Base-by-base conservation (phyloP, 2,329 filamentous ascomycete genomes). In the Graphilbum fragrans region DNA sequence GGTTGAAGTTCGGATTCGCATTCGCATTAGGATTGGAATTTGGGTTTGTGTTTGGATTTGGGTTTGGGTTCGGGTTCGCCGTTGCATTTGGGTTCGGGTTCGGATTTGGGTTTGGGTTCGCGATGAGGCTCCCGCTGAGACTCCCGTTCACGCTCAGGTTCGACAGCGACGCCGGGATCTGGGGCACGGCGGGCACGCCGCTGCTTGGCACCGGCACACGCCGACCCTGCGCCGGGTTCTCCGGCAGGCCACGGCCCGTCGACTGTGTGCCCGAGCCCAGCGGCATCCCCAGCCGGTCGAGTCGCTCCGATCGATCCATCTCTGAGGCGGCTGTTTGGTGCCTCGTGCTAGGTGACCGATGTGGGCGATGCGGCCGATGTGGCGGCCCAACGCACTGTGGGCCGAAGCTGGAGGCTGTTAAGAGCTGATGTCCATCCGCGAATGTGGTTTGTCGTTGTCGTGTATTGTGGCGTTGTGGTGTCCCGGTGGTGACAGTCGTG, bases 131-230 rank as follows among this genome's bases (percentile, higher is more conserved):
- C 8, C 32, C 14, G 32, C 25, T 27, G 25, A n/a, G n/a, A n/a
- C n/a, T n/a, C n/a, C n/a, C n/a, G n/a, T n/a, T n/a, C 23, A 27
- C 23, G 23, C 7, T 12, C 23, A 27, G 23, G 23, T 12, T 27
- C 23, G 23, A 9, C 4, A 22, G 12, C 17, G 34, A 10, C n/a
- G 40, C 61, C 57, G 37, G 47, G 2, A 41, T 59, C 53, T 42
- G 61, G 52, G 43, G 58, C 49, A 46, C 59, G 35, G 61, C 49
- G 43, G 57, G 60, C 17, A 62, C 56, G 31, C 57, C 58, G 38
- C 59, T 62, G 48, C 56, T 51, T 7, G 29, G 11, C 29, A 14
- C 11, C 52, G 14, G 50, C 49, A 53, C 50, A 49, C 55, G 58
- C 23, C 53, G 58, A 45, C 50, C 57, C 45, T 53, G 58, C 38